Evolutionary conservation across 2,329 filamentous ascomycete genomes (phyloP).

Genomic region (Aspergillus latus): DNA sequence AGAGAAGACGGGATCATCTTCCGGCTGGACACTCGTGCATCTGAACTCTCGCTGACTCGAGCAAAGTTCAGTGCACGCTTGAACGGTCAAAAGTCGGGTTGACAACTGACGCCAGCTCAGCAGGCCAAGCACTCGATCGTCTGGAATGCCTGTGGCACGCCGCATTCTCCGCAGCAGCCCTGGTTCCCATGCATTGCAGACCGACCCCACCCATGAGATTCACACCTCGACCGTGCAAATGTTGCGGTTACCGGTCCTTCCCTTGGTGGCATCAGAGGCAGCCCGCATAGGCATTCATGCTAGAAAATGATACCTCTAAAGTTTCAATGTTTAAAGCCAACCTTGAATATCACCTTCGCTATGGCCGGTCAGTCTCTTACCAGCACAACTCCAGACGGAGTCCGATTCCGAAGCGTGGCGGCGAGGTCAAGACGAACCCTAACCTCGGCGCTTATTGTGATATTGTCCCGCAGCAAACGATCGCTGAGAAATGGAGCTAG

Average conservation of each 20-base stretch:
- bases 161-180: slow-evolving; percentile 24
- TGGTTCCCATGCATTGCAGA: slow-evolving; percentile 14
- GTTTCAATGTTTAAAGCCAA: slow-evolving; percentile 5
- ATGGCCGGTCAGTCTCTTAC: slow-evolving; percentile 10
- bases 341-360: slow-evolving; percentile 16
- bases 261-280: not conserved
- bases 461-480: slow-evolving; percentile 11
- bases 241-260: not conserved
- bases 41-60: not conserved
- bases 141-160: slow-evolving; percentile 20
- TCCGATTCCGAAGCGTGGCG: slow-evolving; percentile 5
- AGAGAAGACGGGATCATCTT: not conserved
- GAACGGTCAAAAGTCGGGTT: slow-evolving; percentile 4
- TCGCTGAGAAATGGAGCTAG: not conserved
- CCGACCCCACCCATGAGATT: slow-evolving; percentile 17
- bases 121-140: slow-evolving; percentile 15
- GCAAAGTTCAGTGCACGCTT: not conserved
- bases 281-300: slow-evolving; percentile 3
- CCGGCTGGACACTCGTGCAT: not conserved
- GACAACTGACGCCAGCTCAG: slow-evolving; percentile 21
- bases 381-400: slow-evolving; percentile 5
- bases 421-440: not conserved
- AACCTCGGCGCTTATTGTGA: slow-evolving; percentile 11
- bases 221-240: slow-evolving; percentile 3
- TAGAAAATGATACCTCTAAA: not conserved